Percentiles rank a stretch among this genome's conserved stretches.
These are phyloP conservation scores for Spinellus fusiger DNA, from an alignment of 192 early-diverging fungal species.

Conservation along the genomic window DNA sequence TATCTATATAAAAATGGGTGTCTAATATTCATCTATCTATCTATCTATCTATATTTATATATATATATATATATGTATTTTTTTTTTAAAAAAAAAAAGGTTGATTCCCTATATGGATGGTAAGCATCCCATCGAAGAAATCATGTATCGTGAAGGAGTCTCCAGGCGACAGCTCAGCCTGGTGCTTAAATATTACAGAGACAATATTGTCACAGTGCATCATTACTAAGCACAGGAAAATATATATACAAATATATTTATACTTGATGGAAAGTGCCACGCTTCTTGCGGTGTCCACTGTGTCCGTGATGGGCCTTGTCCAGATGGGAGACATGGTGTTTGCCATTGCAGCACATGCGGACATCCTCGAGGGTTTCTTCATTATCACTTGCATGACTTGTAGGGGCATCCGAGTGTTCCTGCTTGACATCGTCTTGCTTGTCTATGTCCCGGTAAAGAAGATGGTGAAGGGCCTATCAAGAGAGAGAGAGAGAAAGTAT, in stretches of 20 bases:
- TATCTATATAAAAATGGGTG: too few species aligned
- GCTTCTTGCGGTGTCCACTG: too few species aligned
- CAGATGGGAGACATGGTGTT: conserved; percentile 29
- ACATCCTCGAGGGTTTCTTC: conserved; percentile 34
- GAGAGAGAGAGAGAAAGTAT: not conserved
- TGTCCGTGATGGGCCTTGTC: conserved; percentile 25
- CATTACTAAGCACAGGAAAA: conserved; percentile 8
- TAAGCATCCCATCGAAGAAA: conserved; percentile 73
- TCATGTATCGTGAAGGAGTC: conserved; percentile 59
- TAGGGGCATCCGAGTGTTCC: not conserved
- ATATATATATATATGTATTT: not conserved
- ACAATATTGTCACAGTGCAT: conserved; percentile 28
- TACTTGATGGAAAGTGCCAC: too few species aligned
- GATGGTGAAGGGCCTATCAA: conserved; percentile 16
- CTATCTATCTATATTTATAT: not conserved
- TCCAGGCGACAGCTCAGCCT: conserved; percentile 24
- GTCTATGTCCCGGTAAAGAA: conserved; percentile 4
- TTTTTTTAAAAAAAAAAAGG: conserved; percentile 7
- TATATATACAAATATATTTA: not conserved
- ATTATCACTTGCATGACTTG: conserved; percentile 9
- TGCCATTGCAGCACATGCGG: conserved; percentile 34
- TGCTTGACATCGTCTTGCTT: not conserved
- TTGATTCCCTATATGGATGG: conserved; percentile 75
- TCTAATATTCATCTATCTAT: too few species aligned
- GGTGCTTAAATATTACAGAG: conserved; percentile 30